Percentiles rank a stretch among this genome's conserved stretches.
phyloP scores from a whole-genome alignment of 2,329 filamentous ascomycete genomes.

The Grosmannia clavigera region DNA sequence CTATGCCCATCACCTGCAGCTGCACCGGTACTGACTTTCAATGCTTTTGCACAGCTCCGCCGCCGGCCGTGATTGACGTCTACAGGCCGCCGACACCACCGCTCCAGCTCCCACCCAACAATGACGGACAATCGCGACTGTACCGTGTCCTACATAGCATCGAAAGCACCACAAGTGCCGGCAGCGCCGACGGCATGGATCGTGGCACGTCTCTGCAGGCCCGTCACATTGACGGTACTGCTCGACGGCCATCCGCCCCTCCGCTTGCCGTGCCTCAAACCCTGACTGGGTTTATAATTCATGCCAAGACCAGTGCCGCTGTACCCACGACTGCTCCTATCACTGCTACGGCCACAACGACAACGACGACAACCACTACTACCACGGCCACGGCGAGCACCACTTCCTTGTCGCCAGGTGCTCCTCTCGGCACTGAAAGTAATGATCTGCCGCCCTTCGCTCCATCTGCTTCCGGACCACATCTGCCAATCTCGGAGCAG shows the following conservation, averaged over 20 bases:
- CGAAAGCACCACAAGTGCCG: background rate
- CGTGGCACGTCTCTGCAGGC: background rate
- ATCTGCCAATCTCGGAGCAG: background rate
- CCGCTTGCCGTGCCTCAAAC: slow-evolving; percentile 16
- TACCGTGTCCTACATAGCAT: slow-evolving; percentile 33
- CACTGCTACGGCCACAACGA: background rate
- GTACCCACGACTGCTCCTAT: slow-evolving; percentile 3
- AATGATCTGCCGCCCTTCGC: background rate
- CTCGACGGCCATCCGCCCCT: slow-evolving; percentile 27
- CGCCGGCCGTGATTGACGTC: slow-evolving; percentile 36
- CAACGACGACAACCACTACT: background rate
- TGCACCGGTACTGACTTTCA: background rate
- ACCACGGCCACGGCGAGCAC: background rate
- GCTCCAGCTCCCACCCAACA: slow-evolving; percentile 30
- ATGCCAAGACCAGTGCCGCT: slow-evolving; percentile 6
- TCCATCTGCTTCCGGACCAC: background rate
- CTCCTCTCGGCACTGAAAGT: background rate
- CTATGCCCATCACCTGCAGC: slow-evolving; percentile 8
- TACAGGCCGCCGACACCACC: slow-evolving; percentile 42
- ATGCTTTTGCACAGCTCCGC: slow-evolving; percentile 27
- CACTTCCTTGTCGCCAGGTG: background rate
- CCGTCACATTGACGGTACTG: slow-evolving; percentile 31
- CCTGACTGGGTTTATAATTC: slow-evolving; percentile 7
- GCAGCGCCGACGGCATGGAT: background rate
- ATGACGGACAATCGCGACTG: slow-evolving; percentile 35